Base-by-base conservation (phyloP, 176 grass and related monocot genomes). In the Eragrostis curvula region DNA sequence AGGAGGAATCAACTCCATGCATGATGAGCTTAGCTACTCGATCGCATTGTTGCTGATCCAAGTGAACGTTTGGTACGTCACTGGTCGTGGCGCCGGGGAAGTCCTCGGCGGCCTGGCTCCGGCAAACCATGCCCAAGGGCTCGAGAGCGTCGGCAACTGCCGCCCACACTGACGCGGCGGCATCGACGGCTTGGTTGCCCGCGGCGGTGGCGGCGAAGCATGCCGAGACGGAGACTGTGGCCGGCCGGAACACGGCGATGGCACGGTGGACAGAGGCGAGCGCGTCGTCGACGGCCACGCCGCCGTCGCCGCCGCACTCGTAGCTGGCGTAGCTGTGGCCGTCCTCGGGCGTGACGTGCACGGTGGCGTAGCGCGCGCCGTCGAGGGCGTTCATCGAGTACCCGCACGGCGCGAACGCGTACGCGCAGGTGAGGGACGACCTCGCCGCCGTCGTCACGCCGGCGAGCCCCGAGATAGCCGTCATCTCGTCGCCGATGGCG, bases 331-430 rank as follows among this genome's bases (percentile, higher is more conserved):
- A 88, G 78, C 87, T 82, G 78, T 89, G 78, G 46, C 83, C 78
- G 14, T 81, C 87, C 78, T 89, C 87, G 7, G 87, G 87, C 8
- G 87, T 89, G 70, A 89, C 87, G 65, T 89, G 88, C n/a, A 85
- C 69, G 29, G 88, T 89, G 58, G 83, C 84, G 78, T 89, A 89
- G 65, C 78, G 71, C 25, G 40, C 78, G 10, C 71, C 24, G 56
- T 90, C 84, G 29, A 87, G 80, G 25, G 23, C 70, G 27, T 90
- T 90, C 85, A 90, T 84, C 11, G 84, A 90, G 80, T 90, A 90
- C 12, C 88, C 84, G 67, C 84, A 86, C 12, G 88, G 79, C 46
- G 70, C 41, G 74, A 90, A 90, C 52, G 79, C 84, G 73, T 79
- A 90, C 21, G 59, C 83, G 51, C 74, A 90, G 23, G 73, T 39